phyloP scores from a whole-genome alignment of 768 basidiomycete species.

The Erythrobasidium yunnanense region DNA sequence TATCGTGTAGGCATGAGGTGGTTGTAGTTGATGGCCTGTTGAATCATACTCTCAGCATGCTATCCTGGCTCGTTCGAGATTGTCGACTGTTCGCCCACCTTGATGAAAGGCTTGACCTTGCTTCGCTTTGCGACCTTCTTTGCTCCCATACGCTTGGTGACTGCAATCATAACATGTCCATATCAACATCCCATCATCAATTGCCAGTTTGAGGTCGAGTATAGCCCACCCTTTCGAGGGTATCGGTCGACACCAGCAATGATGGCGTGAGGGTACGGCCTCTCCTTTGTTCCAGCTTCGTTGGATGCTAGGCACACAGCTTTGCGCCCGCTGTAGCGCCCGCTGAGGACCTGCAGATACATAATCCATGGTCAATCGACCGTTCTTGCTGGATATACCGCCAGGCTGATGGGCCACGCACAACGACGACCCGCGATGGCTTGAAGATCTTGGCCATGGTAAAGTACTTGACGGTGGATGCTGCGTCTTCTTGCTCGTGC shows the following conservation, averaged over 20 bases:
- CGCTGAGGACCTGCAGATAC: conserved; percentile 61
- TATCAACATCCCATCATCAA: too few relatives aligned
- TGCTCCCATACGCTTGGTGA: conserved; percentile 91
- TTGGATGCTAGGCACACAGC: conserved; percentile 89
- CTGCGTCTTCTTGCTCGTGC: too few relatives aligned
- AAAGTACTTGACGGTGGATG: too few relatives aligned
- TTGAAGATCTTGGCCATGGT: conserved; percentile 57
- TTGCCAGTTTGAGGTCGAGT: too few relatives aligned
- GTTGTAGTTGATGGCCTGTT: conserved; percentile 86
- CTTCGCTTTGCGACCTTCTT: conserved; percentile 84
- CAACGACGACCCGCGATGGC: conserved; percentile 91
- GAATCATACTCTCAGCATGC: not conserved
- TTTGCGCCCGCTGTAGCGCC: conserved; percentile 98
- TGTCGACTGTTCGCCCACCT: conserved; percentile 49
- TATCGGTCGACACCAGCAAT: conserved; percentile 97
- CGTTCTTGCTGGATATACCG: too few relatives aligned
- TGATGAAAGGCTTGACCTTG: conserved; percentile 99
- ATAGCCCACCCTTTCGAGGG: conserved; percentile 92
- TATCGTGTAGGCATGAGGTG: conserved; percentile 99
- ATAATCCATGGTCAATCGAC: too few relatives aligned
- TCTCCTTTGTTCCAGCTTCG: conserved; percentile 80
- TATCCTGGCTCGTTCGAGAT: not conserved
- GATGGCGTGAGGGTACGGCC: conserved; percentile 80
- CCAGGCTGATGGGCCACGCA: too few relatives aligned
- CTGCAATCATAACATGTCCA: too few relatives aligned